Percentiles rank a stretch among this genome's conserved stretches.
Evolutionary conservation across 1,139 yeast species (phyloP).

Genomic region (Petasospora fabianii): DNA sequence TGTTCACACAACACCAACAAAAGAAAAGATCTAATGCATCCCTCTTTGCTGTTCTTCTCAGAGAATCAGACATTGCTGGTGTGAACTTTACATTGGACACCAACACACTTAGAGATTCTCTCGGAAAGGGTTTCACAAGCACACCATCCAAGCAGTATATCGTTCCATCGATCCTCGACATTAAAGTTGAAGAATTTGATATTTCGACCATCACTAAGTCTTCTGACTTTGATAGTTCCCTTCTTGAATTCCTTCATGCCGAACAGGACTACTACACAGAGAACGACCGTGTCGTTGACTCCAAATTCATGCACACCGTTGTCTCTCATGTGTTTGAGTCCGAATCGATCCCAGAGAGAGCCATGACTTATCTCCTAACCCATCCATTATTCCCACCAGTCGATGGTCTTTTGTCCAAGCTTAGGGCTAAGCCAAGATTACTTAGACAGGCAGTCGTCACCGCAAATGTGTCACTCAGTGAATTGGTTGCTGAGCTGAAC

Average conservation of each 20-base stretch:
- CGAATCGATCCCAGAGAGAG: conserved; percentile 36
- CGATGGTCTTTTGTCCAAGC: conserved; percentile 48
- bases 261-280: conserved; percentile 53
- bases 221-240: conserved; percentile 26
- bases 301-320: conserved; percentile 48
- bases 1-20: conserved; percentile 11
- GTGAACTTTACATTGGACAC: conserved; percentile 60
- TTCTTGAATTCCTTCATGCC: conserved; percentile 30
- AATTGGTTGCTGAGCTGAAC: conserved; percentile 56
- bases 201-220: conserved; percentile 27
- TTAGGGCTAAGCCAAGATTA: conserved; percentile 54
- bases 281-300: conserved; percentile 65
- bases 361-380: conserved; percentile 71
- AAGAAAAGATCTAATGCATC: conserved; percentile 8
- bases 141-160: conserved; percentile 20
- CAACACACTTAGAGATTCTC: conserved; percentile 67
- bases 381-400: conserved; percentile 82
- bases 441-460: conserved; percentile 80
- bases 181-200: conserved; percentile 25
- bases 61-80: conserved; percentile 23
- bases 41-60: conserved; percentile 20
- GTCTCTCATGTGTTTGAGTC: conserved; percentile 37
- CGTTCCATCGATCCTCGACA: conserved; percentile 24
- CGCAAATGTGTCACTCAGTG: conserved; percentile 61
- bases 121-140: conserved; percentile 56